These are phyloP conservation scores for Pestalotiopsis sp. DNA, from an alignment of 2,329 filamentous ascomycete genomes.

Conservation along the genomic window DNA sequence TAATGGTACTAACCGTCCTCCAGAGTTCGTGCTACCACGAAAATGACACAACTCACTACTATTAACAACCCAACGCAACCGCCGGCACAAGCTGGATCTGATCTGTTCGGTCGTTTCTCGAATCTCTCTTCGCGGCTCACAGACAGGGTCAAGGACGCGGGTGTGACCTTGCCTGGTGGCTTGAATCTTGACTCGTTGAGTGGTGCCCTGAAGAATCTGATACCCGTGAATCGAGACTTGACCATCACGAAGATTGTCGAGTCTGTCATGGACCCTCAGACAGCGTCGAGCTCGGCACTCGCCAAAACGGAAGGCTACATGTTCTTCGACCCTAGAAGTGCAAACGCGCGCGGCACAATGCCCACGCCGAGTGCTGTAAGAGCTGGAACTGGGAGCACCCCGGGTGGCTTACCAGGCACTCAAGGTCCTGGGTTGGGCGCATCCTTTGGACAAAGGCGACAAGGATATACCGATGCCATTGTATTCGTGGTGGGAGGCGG, in stretches of 20 bases:
- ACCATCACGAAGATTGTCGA: conserved; percentile 98
- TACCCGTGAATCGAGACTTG: conserved; percentile 93
- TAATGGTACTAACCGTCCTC: conserved; percentile 24
- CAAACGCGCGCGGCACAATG: conserved; percentile 90
- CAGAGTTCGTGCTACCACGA: conserved; percentile 88
- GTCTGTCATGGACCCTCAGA: conserved; percentile 93
- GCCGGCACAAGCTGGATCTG: conserved; percentile 63
- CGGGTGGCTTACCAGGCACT: conserved; percentile 42
- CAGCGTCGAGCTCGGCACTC: conserved; percentile 88
- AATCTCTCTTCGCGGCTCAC: conserved; percentile 90
- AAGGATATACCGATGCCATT: conserved; percentile 86
- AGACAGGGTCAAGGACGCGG: conserved; percentile 89
- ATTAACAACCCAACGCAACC: conserved; percentile 73
- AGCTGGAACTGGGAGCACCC: conserved; percentile 40
- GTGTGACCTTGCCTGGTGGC: conserved; percentile 68
- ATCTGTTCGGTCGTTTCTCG: conserved; percentile 91
- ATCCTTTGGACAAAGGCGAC: conserved; percentile 86
- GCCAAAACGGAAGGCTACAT: conserved; percentile 96
- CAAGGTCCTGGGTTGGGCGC: conserved; percentile 68
- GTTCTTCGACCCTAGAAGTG: conserved; percentile 93
- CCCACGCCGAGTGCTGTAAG: conserved; percentile 72
- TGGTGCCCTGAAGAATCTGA: conserved; percentile 94
- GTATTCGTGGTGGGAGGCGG: conserved; percentile 96
- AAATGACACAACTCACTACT: conserved; percentile 97
- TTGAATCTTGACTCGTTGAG: conserved; percentile 93